A percentile compares a stretch with the other conserved stretches of the same genome.
Conservation (phyloP, 2,329 filamentous ascomycete genomes). For the Trichoderma sp. region DNA sequence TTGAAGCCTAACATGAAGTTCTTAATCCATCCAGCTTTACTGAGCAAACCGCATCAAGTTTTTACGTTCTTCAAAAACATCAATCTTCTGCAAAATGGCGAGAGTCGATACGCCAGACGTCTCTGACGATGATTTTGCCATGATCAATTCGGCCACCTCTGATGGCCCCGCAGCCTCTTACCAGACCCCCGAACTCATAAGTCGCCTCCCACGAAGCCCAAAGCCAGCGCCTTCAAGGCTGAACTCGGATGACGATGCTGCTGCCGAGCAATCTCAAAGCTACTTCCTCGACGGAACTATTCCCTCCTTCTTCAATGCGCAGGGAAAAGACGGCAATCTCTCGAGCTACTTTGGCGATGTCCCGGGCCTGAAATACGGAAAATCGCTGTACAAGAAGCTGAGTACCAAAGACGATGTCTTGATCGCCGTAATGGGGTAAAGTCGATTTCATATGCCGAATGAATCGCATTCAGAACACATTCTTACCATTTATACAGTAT, state of each 20-base stretch:
- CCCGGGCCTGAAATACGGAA: background rate
- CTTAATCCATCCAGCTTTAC: background rate
- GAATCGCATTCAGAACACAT: background rate
- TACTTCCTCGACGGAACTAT: background rate
- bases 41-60: background rate
- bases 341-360: background rate
- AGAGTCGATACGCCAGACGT: background rate
- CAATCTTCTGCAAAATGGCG: background rate
- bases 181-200: conserved; percentile 15
- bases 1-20: background rate
- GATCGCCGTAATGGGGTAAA: conserved; percentile 12
- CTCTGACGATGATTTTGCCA: conserved; percentile 20
- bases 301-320: background rate
- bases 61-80: background rate
- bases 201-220: conserved; percentile 5
- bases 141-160: conserved; percentile 3
- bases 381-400: conserved; percentile 11
- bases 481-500: conserved; percentile 20
- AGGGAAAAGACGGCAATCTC: background rate
- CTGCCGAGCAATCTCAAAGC: background rate
- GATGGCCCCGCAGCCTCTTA: conserved; percentile 8
- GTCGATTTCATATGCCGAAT: background rate
- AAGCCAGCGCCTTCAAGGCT: background rate
- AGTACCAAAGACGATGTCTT: conserved; percentile 3
- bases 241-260: background rate